Evolutionary conservation across 2,329 filamentous ascomycete genomes (phyloP), one percentile per base, ranked within the genome.

Genomic region (Fusarium nisikadoi): DNA sequence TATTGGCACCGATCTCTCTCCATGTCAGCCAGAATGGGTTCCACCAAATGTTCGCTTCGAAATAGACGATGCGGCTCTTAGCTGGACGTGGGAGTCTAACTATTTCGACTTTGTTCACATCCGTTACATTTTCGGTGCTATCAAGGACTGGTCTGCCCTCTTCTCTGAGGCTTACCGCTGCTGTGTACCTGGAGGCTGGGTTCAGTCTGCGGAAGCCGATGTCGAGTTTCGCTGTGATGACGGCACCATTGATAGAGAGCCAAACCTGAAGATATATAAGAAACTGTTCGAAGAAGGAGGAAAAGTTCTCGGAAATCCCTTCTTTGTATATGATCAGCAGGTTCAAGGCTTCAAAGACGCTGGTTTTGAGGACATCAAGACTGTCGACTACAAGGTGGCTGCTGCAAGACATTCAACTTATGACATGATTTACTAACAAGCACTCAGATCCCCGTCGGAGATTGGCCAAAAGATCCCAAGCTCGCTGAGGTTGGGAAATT

Each of bases 21-120:
- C 73, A 13, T 67, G 63, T 11, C 73, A 75, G 6, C 73, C 73
- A 2, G 19, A 61, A 42, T 75, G 70, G 67, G 68, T 75, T n/a
- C 72, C 72, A 3, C 72, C 73, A 4, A 75, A 75, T 9, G 70
- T 75, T 14, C 65, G 60, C 1, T 75, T 75, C 41, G 64, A 73
- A 17, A 58, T 75, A 31, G 73, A 75, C 13, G 73, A 75, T 19
- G 73, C 73, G 23, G 14, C 35, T 23, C 9, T 65, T 29, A n/a
- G 25, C 17, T 73, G 73, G 73, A 75, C 73, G 5, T 74, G 72
- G 70, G 54, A 60, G 6, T 16, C 43, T 6, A 33, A 60, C 38
- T 36, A 45, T 41, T 75, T 75, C 13, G 68, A 72, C 43, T 72
- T 75, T 2, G 31, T 75, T 35, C 73, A 75, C 13, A 42, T 74